A percentile compares a stretch with the other conserved stretches of the same genome.
These are phyloP conservation scores for Aleurites moluccanus DNA, from an alignment of 441 rosid genomes.

Conservation along the genomic window DNA sequence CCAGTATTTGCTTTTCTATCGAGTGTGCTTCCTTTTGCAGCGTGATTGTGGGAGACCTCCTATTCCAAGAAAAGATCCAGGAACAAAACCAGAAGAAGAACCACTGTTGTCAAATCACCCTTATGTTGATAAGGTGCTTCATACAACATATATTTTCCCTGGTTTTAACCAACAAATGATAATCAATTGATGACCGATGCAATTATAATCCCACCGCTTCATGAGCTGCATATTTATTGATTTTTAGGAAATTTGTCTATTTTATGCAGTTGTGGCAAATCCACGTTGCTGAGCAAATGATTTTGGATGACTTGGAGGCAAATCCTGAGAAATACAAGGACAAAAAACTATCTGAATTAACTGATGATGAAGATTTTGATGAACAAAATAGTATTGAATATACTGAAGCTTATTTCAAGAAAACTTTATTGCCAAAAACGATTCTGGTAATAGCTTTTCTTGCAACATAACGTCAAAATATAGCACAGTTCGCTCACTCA, in stretches of 20 bases:
- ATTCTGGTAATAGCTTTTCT: conserved; percentile 54
- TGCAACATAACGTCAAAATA: conserved; percentile 11
- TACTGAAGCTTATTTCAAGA: conserved; percentile 63
- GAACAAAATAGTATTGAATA: conserved; percentile 62
- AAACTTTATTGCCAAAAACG: conserved; percentile 56
- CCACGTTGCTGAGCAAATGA: conserved; percentile 94
- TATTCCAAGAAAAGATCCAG: conserved; percentile 76
- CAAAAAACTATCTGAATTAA: conserved; percentile 56
- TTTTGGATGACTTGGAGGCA: conserved; percentile 77
- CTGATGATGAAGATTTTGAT: conserved; percentile 72
- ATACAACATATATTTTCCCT: neutral
- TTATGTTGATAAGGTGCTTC: conserved; percentile 10
- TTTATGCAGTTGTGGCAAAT: conserved; percentile 89
- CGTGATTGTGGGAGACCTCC: conserved; percentile 95
- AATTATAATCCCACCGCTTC: neutral
- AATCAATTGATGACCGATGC: neutral
- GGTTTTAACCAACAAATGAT: neutral
- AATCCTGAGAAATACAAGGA: neutral
- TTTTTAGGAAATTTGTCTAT: conserved; percentile 20
- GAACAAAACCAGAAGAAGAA: conserved; percentile 76
- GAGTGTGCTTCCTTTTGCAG: conserved; percentile 43
- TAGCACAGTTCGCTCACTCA: conserved; percentile 23
- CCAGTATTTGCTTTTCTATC: conserved; percentile 7
- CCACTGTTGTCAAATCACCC: conserved; percentile 84
- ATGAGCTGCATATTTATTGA: neutral